Conservation (phyloP, 805 yeast species). For the Ogataea dorogensis region DNA sequence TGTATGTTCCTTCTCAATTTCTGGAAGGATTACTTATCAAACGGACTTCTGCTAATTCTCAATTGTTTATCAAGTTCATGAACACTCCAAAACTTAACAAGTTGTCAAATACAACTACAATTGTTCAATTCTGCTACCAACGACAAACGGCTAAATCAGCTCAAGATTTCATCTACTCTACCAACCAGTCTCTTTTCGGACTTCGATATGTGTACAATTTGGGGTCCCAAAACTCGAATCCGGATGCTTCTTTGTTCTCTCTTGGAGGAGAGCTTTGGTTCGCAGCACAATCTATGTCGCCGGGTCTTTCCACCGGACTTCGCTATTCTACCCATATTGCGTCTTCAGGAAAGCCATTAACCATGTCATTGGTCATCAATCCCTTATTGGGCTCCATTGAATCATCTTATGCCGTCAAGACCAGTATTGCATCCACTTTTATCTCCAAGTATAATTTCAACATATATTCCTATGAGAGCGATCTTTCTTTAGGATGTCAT, state of each 20-base stretch:
- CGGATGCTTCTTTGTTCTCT: slow-evolving; percentile 47
- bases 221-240: slow-evolving; percentile 25
- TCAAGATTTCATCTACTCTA: slow-evolving; percentile 74
- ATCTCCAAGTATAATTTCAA: slow-evolving; percentile 88
- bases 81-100: slow-evolving; percentile 46
- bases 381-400: slow-evolving; percentile 89
- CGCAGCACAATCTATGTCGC: slow-evolving; percentile 78
- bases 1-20: slow-evolving; percentile 84
- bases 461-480: slow-evolving; percentile 84
- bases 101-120: slow-evolving; percentile 35
- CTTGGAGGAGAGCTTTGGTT: slow-evolving; percentile 89
- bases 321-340: slow-evolving; percentile 78
- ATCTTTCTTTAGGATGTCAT: slow-evolving; percentile 83
- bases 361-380: slow-evolving; percentile 81
- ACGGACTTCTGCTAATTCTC: slow-evolving; percentile 56
- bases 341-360: slow-evolving; percentile 83
- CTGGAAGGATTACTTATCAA: slow-evolving; percentile 85
- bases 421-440: slow-evolving; percentile 71
- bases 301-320: slow-evolving; percentile 83
- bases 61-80: slow-evolving; percentile 69
- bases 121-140: slow-evolving; percentile 70
- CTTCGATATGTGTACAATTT: slow-evolving; percentile 75
- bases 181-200: slow-evolving; percentile 83
- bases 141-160: slow-evolving; percentile 60
- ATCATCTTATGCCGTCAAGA: slow-evolving; percentile 81